Evolutionary conservation across 177 flowering plant species (phyloP), one percentile per base, ranked within the genome.

Genomic region (Vitis hybrid): DNA sequence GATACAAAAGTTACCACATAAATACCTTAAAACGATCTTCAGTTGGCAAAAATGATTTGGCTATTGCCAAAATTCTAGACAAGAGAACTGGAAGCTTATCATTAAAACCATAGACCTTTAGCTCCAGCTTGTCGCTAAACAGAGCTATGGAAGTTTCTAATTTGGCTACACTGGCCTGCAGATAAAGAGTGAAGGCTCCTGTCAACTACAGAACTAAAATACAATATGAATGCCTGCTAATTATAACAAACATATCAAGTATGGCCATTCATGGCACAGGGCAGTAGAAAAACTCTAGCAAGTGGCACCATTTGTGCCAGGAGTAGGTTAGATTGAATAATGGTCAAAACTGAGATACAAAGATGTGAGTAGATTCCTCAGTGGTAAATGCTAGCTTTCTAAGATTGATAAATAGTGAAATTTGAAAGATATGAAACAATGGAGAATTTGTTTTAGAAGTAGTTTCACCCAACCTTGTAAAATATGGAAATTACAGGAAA

Each of bases 161-260:
- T 79, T 89, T 95, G 50, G 99, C 97, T 55, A 93, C 83, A 79
- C 93, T 86, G 49, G 99, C 99, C 99, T 95, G 84, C 83, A 80
- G 65, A 32, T 49, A 74, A 62, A 57, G 18, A 75, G 60, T 48
- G 57, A 72, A 56, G 13, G 19, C 30, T 62, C 69, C 17, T 60
- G 32, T 70, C 62, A 72, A 32, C 13, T 2, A 51, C 14, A 65
- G 30, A 70, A 1, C 61, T 49, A 6, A 51, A 52, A 64, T 15
- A 52, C 56, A 11, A 46, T 4, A 50, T 32, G 4, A 24, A 8
- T 21, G 21, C 40, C 35, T 7, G 30, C 1, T 27, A 11, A 11
- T 35, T 35, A 35, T 35, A 1, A 35, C 56, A 54, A 54, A 13
- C 56, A 13, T 54, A 17, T 15, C 19, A 13, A 13, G 27, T 24